Evolutionary conservation across 2,329 filamentous ascomycete genomes (phyloP).

Genomic region (Claviceps humidiphila): DNA sequence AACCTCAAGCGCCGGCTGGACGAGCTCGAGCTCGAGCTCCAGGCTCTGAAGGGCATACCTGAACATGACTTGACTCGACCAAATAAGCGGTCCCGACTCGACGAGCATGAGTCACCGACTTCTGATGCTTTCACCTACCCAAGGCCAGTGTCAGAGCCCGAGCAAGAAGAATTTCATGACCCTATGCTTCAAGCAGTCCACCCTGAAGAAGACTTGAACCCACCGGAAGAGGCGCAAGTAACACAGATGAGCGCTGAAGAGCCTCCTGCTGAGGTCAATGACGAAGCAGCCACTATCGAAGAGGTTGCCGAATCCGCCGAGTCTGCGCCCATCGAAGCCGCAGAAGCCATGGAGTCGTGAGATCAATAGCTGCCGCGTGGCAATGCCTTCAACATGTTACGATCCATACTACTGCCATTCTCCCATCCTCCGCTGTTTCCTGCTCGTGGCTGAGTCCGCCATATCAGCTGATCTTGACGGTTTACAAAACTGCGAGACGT

Average conservation of each 20-base stretch:
- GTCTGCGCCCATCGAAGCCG: background rate
- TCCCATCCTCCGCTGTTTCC: background rate
- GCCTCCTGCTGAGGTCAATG: background rate
- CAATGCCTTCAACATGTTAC: background rate
- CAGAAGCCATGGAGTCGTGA: background rate
- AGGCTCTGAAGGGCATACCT: slow-evolving; percentile 14
- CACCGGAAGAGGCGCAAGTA: background rate
- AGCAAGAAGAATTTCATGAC: slow-evolving; percentile 2
- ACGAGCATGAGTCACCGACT: background rate
- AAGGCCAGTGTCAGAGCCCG: background rate
- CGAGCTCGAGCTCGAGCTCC: slow-evolving; percentile 54
- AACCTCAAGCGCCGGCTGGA: slow-evolving; percentile 72
- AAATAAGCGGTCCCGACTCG: slow-evolving; percentile 8
- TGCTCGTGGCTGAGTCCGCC: background rate
- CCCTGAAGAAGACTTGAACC: background rate
- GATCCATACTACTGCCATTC: background rate
- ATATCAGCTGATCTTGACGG: background rate
- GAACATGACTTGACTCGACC: slow-evolving; percentile 7
- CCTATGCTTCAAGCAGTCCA: background rate
- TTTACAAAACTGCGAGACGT: background rate
- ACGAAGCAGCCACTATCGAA: background rate
- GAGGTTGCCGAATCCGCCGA: background rate
- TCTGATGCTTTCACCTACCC: background rate
- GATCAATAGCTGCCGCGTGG: no score
- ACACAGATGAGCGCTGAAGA: background rate